phyloP scores from a whole-genome alignment of 495 filamentous ascomycete species.

The Xylaria venustula region DNA sequence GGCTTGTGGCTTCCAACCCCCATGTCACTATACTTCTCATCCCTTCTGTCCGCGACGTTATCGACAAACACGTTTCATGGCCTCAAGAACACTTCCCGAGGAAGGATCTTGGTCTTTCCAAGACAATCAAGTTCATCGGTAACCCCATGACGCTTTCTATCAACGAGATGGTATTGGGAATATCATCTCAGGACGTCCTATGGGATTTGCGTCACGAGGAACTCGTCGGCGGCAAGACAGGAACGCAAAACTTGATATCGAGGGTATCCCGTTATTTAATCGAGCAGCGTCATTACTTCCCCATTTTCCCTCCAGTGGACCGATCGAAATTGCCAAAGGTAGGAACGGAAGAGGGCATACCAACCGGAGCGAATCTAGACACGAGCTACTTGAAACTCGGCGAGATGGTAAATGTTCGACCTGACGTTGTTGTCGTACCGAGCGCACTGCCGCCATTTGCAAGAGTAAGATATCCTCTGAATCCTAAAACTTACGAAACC shows the following conservation, averaged over 20 bases:
- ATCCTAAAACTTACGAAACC: neutral
- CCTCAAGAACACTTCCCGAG: constrained; percentile 79
- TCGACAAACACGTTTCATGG: constrained; percentile 82
- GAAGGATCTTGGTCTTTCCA: constrained; percentile 69
- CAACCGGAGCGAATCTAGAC: constrained; percentile 74
- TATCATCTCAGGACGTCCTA: constrained; percentile 80
- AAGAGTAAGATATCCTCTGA: constrained; percentile 60
- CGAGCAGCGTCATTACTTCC: constrained; percentile 86
- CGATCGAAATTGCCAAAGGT: constrained; percentile 65
- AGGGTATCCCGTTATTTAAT: constrained; percentile 71
- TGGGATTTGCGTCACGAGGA: constrained; percentile 78
- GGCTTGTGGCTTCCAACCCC: constrained; percentile 65
- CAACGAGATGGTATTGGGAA: constrained; percentile 78
- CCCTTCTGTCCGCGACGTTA: constrained; percentile 81
- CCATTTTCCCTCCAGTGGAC: constrained; percentile 76
- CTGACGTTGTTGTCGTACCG: constrained; percentile 83
- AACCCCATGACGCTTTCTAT: constrained; percentile 85
- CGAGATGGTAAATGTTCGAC: constrained; percentile 80
- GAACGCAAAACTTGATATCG: constrained; percentile 59
- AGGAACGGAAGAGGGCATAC: constrained; percentile 53
- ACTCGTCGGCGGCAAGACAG: constrained; percentile 53
- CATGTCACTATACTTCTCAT: constrained; percentile 77
- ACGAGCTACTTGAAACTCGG: constrained; percentile 83
- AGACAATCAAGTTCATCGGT: constrained; percentile 70
- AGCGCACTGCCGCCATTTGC: constrained; percentile 82